Base-by-base conservation (phyloP, 768 basidiomycete genomes). In the Phanerodontia chrysosporium region DNA sequence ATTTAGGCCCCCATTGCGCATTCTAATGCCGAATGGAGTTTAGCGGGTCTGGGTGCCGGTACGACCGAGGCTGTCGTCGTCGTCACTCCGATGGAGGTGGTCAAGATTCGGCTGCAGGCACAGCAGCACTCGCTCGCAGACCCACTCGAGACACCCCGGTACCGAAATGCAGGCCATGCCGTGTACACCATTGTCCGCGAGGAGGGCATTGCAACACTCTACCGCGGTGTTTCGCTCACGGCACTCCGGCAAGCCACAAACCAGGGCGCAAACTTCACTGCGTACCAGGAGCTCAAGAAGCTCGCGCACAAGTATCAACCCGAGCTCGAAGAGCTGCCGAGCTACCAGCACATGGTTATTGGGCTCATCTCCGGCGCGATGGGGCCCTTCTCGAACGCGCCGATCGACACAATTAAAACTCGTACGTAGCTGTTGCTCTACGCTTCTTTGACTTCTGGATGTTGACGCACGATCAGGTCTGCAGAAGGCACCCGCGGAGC, bases 261-360 rank as follows among this genome's bases (percentile, higher is more conserved):
- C 70, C 97, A 98, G 75, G 96, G 94, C 89, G 95, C 92, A 24
- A 99, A 99, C 73, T 99, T 99, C 67, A 98, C 97, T 3, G 94
- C 90, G 45, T 99, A 98, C 76, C 95, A 97, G 70, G 93, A 98
- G 70, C 78, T 98, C 66, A 99, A 98, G 79, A 91, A 88, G 69
- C 63, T 90, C 52, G 87, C 90, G 14, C 83, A 90, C 57, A 75
- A 74, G 57, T 74, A 82, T 64, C 97, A 99, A 72, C 96, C 95
- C 12, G 84, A 88, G 46, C 74, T 88, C 55, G 68, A 67, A 0
- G 89, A 92, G 42, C 81, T 99, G 28, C 97, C 97, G 3, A 92
- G 91, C 32, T 97, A 92, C 73, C 97, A 99, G 70, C 92, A 95
- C 66, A 96, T 97, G 89, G 49, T 90, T 24, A 92, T 98, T 58